These are phyloP conservation scores for Mallotus nudiflorus DNA, from an alignment of 345 rosid genomes.

Conservation along the genomic window DNA sequence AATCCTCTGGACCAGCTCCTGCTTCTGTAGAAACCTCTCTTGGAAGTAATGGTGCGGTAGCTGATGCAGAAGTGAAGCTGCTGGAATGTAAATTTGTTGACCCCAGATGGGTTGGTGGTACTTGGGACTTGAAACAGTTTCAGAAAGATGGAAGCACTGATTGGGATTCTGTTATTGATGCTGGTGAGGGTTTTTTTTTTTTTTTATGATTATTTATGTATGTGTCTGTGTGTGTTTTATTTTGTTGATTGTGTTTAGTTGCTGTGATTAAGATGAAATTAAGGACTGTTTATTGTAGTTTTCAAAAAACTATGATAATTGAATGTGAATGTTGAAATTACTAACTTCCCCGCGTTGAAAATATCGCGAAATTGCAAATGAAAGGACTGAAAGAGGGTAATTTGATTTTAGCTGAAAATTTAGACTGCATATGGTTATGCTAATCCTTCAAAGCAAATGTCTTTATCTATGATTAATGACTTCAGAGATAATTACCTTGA, in stretches of 20 bases:
- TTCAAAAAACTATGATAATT: neutral
- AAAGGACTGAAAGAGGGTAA: neutral
- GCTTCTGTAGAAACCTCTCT: constrained; percentile 17
- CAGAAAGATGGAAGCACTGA: constrained; percentile 58
- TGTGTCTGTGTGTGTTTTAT: no score
- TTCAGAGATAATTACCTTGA: no score
- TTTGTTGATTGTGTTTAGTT: neutral
- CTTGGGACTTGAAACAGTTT: constrained; percentile 87
- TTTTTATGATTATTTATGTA: neutral
- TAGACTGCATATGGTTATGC: neutral
- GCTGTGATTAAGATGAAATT: neutral
- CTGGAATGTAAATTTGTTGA: constrained; percentile 53
- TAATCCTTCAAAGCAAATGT: no score
- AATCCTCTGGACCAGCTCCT: constrained; percentile 13
- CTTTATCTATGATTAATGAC: neutral
- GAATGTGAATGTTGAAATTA: neutral
- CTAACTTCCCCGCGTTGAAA: neutral
- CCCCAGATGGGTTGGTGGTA: constrained; percentile 78
- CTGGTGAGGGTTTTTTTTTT: constrained; percentile 54
- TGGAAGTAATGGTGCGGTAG: constrained; percentile 40
- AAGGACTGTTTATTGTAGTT: neutral
- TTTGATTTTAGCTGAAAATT: neutral
- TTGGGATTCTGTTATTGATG: constrained; percentile 94
- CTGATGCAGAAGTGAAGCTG: constrained; percentile 24
- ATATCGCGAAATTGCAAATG: neutral